Conservation (phyloP, 2,329 filamentous ascomycete genomes). For the Sclerotiophoma versabilis region DNA sequence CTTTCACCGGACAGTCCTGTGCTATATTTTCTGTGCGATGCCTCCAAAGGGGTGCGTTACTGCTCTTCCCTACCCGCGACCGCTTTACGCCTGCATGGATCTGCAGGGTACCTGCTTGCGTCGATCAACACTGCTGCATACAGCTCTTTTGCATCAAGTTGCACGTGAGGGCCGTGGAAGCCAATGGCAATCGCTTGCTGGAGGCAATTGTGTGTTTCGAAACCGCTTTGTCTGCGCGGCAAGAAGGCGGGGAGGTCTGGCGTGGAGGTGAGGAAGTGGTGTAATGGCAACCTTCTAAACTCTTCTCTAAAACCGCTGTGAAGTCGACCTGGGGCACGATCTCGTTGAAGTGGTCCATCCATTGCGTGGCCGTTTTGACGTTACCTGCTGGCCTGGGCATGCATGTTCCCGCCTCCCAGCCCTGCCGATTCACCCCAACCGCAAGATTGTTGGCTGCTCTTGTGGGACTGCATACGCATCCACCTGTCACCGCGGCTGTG, state of each 20-base stretch:
- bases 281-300: neutral
- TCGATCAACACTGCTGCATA: constrained; percentile 6
- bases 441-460: constrained; percentile 31
- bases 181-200: constrained; percentile 15
- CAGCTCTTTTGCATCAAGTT: constrained; percentile 15
- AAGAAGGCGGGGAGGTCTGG: neutral
- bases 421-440: constrained; percentile 20
- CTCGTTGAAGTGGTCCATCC: constrained; percentile 3
- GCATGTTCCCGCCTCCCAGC: constrained; percentile 33
- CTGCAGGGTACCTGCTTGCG: constrained; percentile 13
- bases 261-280: neutral
- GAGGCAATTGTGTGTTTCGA: neutral
- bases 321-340: neutral
- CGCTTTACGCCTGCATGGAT: constrained; percentile 22
- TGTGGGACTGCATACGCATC: constrained; percentile 18
- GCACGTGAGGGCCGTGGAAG: constrained; percentile 24
- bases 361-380: constrained; percentile 15
- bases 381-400: constrained; percentile 23
- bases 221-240: neutral
- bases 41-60: neutral
- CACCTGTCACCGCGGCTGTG: constrained; percentile 21
- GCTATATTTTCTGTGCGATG: constrained; percentile 25
- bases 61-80: constrained; percentile 25
- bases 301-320: neutral
- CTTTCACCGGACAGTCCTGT: constrained; percentile 39